Evolutionary conservation across 345 rosid genomes (phyloP).

Genomic region (Syzygium jambos): DNA sequence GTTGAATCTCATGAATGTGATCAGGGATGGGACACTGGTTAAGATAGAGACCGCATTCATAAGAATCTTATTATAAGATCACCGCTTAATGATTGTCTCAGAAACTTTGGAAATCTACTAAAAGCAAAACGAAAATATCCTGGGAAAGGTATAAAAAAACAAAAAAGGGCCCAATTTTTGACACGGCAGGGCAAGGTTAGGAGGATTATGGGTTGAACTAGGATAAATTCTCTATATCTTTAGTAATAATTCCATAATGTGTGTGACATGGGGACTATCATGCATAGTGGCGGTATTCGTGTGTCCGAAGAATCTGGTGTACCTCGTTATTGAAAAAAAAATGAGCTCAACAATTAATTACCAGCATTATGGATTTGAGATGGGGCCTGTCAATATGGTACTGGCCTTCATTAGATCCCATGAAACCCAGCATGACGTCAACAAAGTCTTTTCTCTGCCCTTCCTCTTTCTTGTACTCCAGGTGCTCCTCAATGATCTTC

Average conservation of each 20-base stretch:
- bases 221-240: neutral
- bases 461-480: neutral
- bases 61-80: neutral
- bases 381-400: conserved; percentile 3
- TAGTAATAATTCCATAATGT: neutral
- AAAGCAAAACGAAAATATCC: neutral
- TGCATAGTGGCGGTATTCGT: neutral
- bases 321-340: neutral
- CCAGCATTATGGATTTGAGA: conserved; percentile 17
- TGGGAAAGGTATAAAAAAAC: neutral
- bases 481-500: conserved; percentile 29
- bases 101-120: neutral
- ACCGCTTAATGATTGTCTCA: neutral
- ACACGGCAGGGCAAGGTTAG: neutral
- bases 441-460: conserved; percentile 16
- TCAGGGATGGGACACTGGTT: neutral
- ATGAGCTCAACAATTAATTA: neutral
- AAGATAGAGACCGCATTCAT: neutral
- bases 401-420: conserved; percentile 15
- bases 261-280: neutral
- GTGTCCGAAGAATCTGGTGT: neutral
- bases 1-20: too few species aligned
- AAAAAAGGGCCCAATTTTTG: neutral
- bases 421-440: conserved; percentile 12
- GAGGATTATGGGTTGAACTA: neutral